Evolutionary conservation across 768 basidiomycete genomes (phyloP).

Genomic region (Cantharellus cinnabarinus): DNA sequence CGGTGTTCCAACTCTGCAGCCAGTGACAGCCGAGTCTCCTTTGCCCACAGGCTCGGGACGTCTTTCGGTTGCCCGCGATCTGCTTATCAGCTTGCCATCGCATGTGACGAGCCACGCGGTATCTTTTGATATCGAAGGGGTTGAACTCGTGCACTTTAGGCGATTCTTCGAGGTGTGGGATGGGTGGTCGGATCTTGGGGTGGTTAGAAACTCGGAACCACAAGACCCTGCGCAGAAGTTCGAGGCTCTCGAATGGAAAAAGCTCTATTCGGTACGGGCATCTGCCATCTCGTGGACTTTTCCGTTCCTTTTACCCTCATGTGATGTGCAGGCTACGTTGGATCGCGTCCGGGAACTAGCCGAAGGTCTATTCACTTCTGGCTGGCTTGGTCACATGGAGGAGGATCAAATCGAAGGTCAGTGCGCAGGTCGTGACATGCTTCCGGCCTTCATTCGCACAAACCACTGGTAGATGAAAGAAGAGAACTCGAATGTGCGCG

Average conservation of each 20-base stretch:
- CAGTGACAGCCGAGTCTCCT: background rate
- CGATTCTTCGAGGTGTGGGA: constrained; percentile 60
- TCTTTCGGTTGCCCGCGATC: constrained; percentile 39
- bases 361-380: background rate
- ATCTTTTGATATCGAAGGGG: constrained; percentile 5
- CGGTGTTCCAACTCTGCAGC: background rate
- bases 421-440: background rate
- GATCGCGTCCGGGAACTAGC: constrained; percentile 46
- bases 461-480: constrained; percentile 28
- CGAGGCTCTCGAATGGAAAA: constrained; percentile 6
- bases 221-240: constrained; percentile 4
- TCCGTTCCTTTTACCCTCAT: no score
- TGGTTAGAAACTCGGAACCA: constrained; percentile 6
- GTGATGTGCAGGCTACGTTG: constrained; percentile 14
- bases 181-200: constrained; percentile 2
- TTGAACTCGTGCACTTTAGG: constrained; percentile 51
- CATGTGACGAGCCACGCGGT: constrained; percentile 27
- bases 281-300: background rate
- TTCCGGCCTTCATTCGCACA: background rate
- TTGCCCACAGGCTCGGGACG: constrained; percentile 43
- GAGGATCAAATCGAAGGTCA: background rate
- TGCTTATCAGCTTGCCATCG: constrained; percentile 39
- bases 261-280: constrained; percentile 3
- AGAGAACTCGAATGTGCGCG: constrained; percentile 38
- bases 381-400: background rate